Evolutionary conservation across 1,284 basidiomycete genomes (phyloP), one percentile per base, ranked within the genome.

Genomic region (Marasmius tenuissimus): DNA sequence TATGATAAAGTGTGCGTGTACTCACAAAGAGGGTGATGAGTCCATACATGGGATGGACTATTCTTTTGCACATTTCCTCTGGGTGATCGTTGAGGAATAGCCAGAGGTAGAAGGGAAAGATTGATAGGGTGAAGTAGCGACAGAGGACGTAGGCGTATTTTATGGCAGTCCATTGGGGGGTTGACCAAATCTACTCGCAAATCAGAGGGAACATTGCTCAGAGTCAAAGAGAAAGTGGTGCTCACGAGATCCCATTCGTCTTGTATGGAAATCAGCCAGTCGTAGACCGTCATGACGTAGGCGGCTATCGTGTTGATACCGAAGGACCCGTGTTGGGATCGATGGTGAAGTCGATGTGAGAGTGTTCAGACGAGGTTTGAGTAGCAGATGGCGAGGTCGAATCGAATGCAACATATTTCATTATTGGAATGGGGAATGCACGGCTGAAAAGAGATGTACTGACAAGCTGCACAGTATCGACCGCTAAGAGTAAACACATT

Each of bases 61-160:
- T 38, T 53, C 61, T 57, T 45, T 33, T 33, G 54, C 71, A 73
- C 18, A 64, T 60, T 0, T 50, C 27, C 39, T 50, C 10, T 4
- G 57, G 40, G 33, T 72, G 69, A 52, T 70, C 52, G 14, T 40
- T 58, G 12, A 73, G 11, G 45, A 66, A 66, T 6, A 62, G 65
- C 70, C 69, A 73, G 7, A 72, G 18, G 35, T 65, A 63, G 52
- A 70, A 60, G 7, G 70, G 68, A 9, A 59, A 66, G 16, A 69
- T n/a, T 10, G 66, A 34, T 37, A 73, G 59, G 6, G 70, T 69
- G 56, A 70, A 73, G 59, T 73, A 73, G 10, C 72, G 69, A 52
- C 70, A 71, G 45, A 72, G 58, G 27, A 72, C 55, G 51, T 71
- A 73, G 8, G 65, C 63, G 20, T 59, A 61, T 58, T 73, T 73